phyloP scores from a whole-genome alignment of 1,139 yeast genomes.

The Candida pseudoviswanathii region DNA sequence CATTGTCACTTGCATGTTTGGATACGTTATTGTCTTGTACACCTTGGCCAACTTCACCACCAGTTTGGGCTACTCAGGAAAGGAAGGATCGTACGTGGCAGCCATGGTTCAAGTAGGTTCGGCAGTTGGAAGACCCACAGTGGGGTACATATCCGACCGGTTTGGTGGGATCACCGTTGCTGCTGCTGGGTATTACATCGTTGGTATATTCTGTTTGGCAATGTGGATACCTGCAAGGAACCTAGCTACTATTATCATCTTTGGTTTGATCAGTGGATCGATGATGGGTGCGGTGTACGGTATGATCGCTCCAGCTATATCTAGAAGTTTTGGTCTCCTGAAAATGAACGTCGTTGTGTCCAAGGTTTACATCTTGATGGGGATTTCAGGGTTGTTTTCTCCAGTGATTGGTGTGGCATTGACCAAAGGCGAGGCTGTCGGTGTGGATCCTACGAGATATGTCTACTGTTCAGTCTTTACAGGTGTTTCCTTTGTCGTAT shows the following conservation, averaged over 20 bases:
- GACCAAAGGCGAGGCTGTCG: conserved; percentile 35
- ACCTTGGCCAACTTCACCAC: conserved; percentile 48
- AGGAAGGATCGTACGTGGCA: conserved; percentile 45
- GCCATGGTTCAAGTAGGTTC: conserved; percentile 50
- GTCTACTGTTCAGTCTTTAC: conserved; percentile 53
- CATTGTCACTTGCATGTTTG: conserved; percentile 43
- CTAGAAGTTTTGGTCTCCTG: conserved; percentile 48
- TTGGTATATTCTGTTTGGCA: conserved; percentile 31
- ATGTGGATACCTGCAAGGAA: conserved; percentile 41
- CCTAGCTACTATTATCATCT: conserved; percentile 30
- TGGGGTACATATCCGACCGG: conserved; percentile 41
- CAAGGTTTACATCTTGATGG: conserved; percentile 50
- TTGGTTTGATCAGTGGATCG: conserved; percentile 29
- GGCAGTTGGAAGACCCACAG: conserved; percentile 41
- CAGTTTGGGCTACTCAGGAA: conserved; percentile 43
- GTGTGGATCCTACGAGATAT: conserved; percentile 48
- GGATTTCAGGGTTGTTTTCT: conserved; percentile 48
- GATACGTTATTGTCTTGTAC: conserved; percentile 48
- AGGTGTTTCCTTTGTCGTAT: conserved; percentile 51
- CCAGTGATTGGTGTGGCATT: conserved; percentile 57
- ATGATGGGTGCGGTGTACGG: conserved; percentile 34
- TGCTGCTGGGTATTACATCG: conserved; percentile 22
- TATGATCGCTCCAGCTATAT: conserved; percentile 30
- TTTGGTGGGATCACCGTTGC: conserved; percentile 44
- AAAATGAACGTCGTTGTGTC: conserved; percentile 53